Evolutionary conservation across 768 basidiomycete genomes (phyloP).

Genomic region (Phaeotremella fagi): DNA sequence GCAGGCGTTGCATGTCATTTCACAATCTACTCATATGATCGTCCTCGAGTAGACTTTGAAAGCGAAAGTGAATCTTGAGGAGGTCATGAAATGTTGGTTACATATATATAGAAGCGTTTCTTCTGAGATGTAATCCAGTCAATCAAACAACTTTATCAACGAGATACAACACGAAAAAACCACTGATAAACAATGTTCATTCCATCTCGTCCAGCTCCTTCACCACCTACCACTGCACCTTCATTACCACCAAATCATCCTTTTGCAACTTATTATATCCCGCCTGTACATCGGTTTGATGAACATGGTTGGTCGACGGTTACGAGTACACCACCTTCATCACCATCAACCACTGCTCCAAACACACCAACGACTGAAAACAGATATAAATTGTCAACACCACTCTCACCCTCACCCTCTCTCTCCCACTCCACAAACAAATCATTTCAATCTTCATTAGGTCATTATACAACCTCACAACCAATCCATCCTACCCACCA

Average conservation of each 20-base stretch:
- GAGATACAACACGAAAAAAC: not conserved
- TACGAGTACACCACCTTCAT: not conserved
- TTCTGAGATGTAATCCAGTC: too few species aligned
- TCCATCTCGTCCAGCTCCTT: conserved; percentile 10
- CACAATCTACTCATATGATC: not conserved
- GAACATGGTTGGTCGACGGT: too few species aligned
- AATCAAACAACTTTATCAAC: too few species aligned
- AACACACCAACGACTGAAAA: not conserved
- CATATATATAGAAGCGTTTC: not conserved
- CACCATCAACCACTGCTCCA: not conserved
- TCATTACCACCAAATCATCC: conserved; percentile 11
- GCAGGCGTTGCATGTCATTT: not conserved
- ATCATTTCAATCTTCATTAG: not conserved
- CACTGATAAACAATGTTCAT: conserved; percentile 3
- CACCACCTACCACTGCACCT: not conserved
- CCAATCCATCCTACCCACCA: conserved; percentile 4
- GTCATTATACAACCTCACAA: not conserved
- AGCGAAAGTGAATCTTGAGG: not conserved
- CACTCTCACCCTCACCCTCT: not conserved
- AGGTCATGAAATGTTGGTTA: not conserved
- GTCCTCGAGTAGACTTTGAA: not conserved
- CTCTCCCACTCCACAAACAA: not conserved
- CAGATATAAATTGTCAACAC: not conserved
- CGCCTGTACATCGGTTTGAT: not conserved
- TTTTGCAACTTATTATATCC: conserved; percentile 8